Evolutionary conservation across 495 filamentous ascomycete species (phyloP).

Genomic region (Collariella sp.): DNA sequence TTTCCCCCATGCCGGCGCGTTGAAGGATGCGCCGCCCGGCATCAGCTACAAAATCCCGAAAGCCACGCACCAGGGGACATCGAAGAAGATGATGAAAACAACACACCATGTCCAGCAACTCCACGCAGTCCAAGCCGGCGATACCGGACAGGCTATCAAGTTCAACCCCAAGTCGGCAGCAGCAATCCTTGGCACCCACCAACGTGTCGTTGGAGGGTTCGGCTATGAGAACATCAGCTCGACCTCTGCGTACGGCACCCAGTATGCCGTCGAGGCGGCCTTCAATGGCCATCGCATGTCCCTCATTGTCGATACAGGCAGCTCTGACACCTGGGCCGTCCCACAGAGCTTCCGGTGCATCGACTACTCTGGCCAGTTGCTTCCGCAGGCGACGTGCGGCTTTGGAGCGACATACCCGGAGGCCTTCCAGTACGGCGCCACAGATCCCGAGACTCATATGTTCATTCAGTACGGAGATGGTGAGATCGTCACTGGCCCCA

Average conservation of each 20-base stretch:
- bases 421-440: conserved; percentile 22
- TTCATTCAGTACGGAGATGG: conserved; percentile 53
- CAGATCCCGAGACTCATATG: conserved; percentile 40
- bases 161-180: conserved; percentile 23
- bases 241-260: conserved; percentile 30
- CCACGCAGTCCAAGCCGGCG: conserved; percentile 8
- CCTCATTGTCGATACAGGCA: conserved; percentile 55
- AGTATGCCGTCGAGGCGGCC: conserved; percentile 29
- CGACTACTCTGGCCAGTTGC: conserved; percentile 15
- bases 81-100: background rate
- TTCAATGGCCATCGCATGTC: conserved; percentile 23
- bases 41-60: conserved; percentile 17
- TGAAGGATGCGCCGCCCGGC: conserved; percentile 15
- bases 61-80: conserved; percentile 8
- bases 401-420: conserved; percentile 20
- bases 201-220: conserved; percentile 20
- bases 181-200: conserved; percentile 26
- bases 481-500: conserved; percentile 45
- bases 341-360: conserved; percentile 21
- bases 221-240: conserved; percentile 35
- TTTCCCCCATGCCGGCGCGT: background rate
- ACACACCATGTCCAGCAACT: conserved; percentile 16
- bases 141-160: background rate
- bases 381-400: conserved; percentile 21
- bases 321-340: conserved; percentile 51